A percentile compares a stretch with the other conserved stretches of the same genome.
phyloP scores from a whole-genome alignment of 768 basidiomycete genomes.

The Boletellus emodensis region DNA sequence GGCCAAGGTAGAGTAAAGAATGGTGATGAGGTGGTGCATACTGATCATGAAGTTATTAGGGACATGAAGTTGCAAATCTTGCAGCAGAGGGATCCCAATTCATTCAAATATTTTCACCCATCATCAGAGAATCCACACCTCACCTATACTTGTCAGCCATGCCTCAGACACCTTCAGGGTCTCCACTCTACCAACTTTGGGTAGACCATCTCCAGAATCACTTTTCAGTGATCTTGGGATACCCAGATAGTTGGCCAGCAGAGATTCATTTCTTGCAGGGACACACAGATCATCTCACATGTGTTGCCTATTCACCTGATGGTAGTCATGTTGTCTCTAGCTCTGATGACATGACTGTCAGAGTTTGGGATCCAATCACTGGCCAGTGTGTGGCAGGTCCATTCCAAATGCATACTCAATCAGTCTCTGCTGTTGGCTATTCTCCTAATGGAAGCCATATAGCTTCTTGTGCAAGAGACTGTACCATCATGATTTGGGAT shows the following conservation, averaged over 20 bases:
- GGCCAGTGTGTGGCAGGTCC: constrained; percentile 6
- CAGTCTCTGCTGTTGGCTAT: no score
- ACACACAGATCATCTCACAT: constrained; percentile 8
- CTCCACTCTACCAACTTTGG: constrained; percentile 23
- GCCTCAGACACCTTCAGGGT: constrained; percentile 29
- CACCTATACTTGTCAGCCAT: constrained; percentile 40
- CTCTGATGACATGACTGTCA: constrained; percentile 8
- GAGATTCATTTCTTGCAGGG: constrained; percentile 14
- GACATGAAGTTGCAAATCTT: constrained; percentile 10
- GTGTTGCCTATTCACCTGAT: constrained; percentile 23
- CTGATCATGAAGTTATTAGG: constrained; percentile 9
- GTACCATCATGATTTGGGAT: constrained; percentile 19
- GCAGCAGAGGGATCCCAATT: constrained; percentile 29
- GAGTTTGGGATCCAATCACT: background rate
- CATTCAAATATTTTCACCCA: constrained; percentile 26
- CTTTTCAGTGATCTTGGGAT: constrained; percentile 11
- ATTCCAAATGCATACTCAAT: background rate
- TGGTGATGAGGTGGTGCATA: background rate
- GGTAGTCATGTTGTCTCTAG: constrained; percentile 25
- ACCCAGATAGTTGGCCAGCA: constrained; percentile 13
- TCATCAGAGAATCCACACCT: constrained; percentile 31
- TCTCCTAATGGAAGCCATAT: no score
- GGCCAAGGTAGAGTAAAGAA: constrained; percentile 12
- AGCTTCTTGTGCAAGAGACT: no score
- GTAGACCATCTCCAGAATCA: constrained; percentile 14